Evolutionary conservation across 352 stramenopile species (phyloP), one percentile per base, ranked within the genome.

Genomic region (Globisporangium canariense): DNA sequence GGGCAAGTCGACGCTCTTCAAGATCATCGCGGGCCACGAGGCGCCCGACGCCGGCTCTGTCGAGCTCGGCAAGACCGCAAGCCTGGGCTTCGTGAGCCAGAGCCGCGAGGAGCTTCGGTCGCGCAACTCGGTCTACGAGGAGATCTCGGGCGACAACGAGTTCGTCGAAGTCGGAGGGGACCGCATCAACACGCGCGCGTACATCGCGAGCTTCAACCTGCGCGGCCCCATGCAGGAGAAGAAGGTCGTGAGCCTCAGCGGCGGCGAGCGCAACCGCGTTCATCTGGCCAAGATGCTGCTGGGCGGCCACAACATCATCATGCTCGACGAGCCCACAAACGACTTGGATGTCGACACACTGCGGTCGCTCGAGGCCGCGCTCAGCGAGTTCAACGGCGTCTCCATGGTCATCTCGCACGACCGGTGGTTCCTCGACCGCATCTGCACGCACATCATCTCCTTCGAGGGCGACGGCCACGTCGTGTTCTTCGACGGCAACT

Each of bases 1-100:
- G 51, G 97, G 97, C 34, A 99, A 99, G 74, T 97, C 77, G 53
- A 99, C 97, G 32, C 77, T 99, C 3, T 90, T 99, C 47, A 97
- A 98, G 61, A 87, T 99, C 57, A 80, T 99, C 46, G 83, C 98
- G 14, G 96, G 92, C 3, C 83, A 89, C 43, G 96, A 99, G 70
- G 73, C 75, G 32, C 76, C 81, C 20, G 95, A 98, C 70, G 73
- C 82, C 7, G 96, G 90, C 40, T 78, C 34, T 0, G 76, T 96
- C 22, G 79, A 84, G 60, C 64, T 93, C 0, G 83, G 86, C 16
- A 91, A 93, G 71, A 94, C 84, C 2, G 87, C 92, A 61, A 86
- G 79, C 43, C 57, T 94, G 3, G 85, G 86, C 16, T 90, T 89
- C 65, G 83, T 91, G 67, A 91, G 78, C 58, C 86, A 96, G 60